Conservation (phyloP, 352 stramenopile species). For the Blastocystis sp. region DNA sequence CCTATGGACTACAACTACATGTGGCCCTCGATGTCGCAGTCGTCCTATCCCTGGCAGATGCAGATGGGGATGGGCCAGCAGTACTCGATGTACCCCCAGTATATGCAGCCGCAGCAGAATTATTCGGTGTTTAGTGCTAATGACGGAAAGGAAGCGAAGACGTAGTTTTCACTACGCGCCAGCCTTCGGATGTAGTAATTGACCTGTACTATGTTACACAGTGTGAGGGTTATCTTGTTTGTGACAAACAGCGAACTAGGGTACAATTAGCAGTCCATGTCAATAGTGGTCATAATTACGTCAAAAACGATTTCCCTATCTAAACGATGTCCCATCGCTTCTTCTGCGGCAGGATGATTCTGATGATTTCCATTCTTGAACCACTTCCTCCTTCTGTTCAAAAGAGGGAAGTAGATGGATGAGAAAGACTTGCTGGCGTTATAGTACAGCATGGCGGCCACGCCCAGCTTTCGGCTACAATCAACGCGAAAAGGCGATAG, state of each 20-base stretch:
- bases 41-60: background rate
- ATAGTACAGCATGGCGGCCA: no score
- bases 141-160: background rate
- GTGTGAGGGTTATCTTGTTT: slow-evolving; percentile 41
- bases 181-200: background rate
- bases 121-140: background rate
- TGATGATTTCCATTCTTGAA: no score
- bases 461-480: no score
- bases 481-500: no score
- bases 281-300: slow-evolving; percentile 58
- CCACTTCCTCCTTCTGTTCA: no score
- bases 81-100: background rate
- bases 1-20: background rate
- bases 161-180: background rate
- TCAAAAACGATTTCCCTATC: slow-evolving; percentile 62
- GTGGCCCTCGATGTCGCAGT: background rate
- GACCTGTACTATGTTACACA: background rate
- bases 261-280: slow-evolving; percentile 59
- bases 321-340: background rate
- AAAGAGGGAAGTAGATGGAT: background rate
- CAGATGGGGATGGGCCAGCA: background rate
- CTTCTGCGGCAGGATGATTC: background rate
- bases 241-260: slow-evolving; percentile 4
- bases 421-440: no score
- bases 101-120: background rate